Conservation (phyloP, 176 grass and related monocot genomes). For the Bromus sterilis region DNA sequence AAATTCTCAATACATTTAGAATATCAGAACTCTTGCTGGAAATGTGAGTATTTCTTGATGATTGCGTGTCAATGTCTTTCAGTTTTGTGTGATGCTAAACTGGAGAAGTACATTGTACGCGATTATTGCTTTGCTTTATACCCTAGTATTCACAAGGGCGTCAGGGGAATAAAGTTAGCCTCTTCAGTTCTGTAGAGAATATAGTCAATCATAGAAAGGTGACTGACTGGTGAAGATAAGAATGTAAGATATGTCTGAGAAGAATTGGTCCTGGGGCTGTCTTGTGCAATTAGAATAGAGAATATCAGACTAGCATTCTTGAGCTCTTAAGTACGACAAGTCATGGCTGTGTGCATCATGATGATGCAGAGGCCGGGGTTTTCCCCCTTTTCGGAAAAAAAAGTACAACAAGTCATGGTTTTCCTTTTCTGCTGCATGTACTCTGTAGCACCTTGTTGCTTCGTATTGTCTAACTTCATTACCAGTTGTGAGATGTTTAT, state of each 20-base stretch:
- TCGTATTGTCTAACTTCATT: neutral
- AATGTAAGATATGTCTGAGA: neutral
- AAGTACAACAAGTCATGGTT: neutral
- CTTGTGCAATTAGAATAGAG: neutral
- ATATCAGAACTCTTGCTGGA: neutral
- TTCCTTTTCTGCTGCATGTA: neutral
- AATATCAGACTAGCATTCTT: neutral
- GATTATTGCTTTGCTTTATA: conserved; percentile 12
- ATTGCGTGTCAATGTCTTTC: neutral
- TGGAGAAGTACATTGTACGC: conserved; percentile 1
- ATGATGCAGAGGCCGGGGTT: too few species aligned
- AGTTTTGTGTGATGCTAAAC: neutral
- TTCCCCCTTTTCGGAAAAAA: too few species aligned
- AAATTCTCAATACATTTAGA: neutral
- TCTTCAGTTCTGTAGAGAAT: conserved; percentile 21
- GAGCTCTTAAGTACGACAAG: neutral
- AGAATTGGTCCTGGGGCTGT: neutral
- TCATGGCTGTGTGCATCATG: too few species aligned
- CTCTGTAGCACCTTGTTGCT: neutral
- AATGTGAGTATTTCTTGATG: neutral
- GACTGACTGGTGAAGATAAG: conserved; percentile 15
- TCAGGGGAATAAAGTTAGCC: neutral
- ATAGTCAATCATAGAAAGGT: neutral
- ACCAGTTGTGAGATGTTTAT: neutral
- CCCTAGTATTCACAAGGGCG: neutral